Base-by-base conservation (phyloP, 306 rosid genomes). In the Malus sylvestris region DNA sequence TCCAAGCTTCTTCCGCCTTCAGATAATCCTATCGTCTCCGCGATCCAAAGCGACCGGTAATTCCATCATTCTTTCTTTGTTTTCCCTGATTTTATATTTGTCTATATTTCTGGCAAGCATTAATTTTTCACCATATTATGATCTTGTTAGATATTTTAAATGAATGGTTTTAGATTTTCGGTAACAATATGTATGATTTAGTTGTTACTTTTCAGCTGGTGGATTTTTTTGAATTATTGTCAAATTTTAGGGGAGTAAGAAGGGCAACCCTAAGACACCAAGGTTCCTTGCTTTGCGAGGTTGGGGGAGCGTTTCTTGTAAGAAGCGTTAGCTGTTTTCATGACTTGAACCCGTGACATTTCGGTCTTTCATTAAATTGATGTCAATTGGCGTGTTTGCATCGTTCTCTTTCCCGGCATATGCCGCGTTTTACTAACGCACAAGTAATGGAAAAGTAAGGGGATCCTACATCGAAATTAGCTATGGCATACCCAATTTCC, bases 11-110 rank as follows among this genome's bases (percentile, higher is more conserved):
- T 87, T 49, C 89, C 93, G 9, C 90, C 90, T 8, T 91, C 91
- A 1, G 61, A 79, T 27, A 66, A 84, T 52, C 45, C 88, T 29
- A 40, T 91, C 60, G 73, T 90, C 55, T 86, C 91, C 58, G 81
- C 90, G 67, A 38, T 93, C 46, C 97, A 94, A 83, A 87, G 89
- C 27, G 97, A 94, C 86, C 87, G 98, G 97, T 91, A 80, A 77
- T 1, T 27, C 2, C 10, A 19, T 42, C 29, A 12, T 22, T 38
- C 46, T 52, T 4, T 53, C 30, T 25, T 23, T 10, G 23, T 45
- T 75, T 75, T n/a, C 45, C 45, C 45, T 40, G 32, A 63, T 72
- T 68, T 44, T 58, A 0, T 35, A 3, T 66, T 35, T 9, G 20
- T 35, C 42, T 15, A 10, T 42, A 42, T 45, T 25, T 69, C 38